Percentiles rank a stretch among this genome's conserved stretches.
Conservation (phyloP, 116 monocot species). For the Thalassia testudinum region DNA sequence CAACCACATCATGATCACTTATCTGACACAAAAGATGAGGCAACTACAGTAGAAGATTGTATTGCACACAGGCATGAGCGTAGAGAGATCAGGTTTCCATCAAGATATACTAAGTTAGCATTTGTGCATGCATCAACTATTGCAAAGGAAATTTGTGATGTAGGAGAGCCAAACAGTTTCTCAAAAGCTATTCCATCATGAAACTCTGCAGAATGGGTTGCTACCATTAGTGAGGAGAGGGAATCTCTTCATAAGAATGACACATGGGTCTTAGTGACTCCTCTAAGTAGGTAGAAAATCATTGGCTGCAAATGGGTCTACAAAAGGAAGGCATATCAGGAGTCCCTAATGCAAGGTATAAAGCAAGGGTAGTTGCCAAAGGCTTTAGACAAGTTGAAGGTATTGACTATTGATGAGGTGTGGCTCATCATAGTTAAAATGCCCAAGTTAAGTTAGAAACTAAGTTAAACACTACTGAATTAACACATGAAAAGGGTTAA, state of each 20-base stretch:
- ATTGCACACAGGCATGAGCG: not conserved
- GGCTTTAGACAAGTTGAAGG: not conserved
- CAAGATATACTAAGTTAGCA: no score
- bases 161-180: no score
- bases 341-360: not conserved
- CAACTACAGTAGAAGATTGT: not conserved
- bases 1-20: not conserved
- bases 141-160: not conserved
- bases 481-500: no score
- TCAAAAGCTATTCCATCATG: not conserved
- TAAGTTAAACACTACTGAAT: no score
- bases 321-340: not conserved
- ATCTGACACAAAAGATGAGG: not conserved
- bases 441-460: no score
- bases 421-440: no score
- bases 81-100: not conserved
- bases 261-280: not conserved
- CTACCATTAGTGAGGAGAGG: not conserved
- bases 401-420: no score
- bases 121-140: not conserved
- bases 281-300: not conserved
- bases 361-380: not conserved
- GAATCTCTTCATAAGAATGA: not conserved
- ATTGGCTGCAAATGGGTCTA: not conserved
- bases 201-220: not conserved